phyloP scores from a whole-genome alignment of 2,329 filamentous ascomycete genomes.

The Cadophora luteo-olivacea region DNA sequence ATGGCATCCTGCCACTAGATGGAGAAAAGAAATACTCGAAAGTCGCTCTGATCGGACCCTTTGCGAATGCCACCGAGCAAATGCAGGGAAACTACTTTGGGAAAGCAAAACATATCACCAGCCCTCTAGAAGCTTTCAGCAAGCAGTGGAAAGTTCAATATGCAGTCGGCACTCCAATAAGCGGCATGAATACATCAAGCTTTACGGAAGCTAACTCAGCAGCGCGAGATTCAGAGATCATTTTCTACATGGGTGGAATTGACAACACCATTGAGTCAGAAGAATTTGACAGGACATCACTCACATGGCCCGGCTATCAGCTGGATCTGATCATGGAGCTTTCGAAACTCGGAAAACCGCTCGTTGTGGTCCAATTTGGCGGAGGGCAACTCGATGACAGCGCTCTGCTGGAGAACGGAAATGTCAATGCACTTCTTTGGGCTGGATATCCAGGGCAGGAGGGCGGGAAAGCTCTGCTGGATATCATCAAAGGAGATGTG shows the following conservation, averaged over 20 bases:
- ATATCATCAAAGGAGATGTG: constrained; percentile 57
- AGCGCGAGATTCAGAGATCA: constrained; percentile 51
- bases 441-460: constrained; percentile 65
- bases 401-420: constrained; percentile 53
- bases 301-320: constrained; percentile 60
- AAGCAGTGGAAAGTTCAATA: too few species aligned
- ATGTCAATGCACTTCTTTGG: constrained; percentile 61
- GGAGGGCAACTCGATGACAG: constrained; percentile 58
- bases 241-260: constrained; percentile 62
- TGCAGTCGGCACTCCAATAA: too few species aligned
- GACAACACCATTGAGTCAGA: constrained; percentile 60
- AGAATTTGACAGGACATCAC: constrained; percentile 53
- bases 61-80: constrained; percentile 36
- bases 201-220: too few species aligned
- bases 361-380: constrained; percentile 59
- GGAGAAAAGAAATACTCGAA: constrained; percentile 11
- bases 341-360: constrained; percentile 53
- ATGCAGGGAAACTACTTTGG: constrained; percentile 40
- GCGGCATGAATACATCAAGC: too few species aligned
- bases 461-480: constrained; percentile 60
- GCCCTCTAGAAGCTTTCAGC: constrained; percentile 41
- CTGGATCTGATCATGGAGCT: constrained; percentile 57
- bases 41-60: constrained; percentile 37
- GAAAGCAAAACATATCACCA: constrained; percentile 33
- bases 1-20: constrained; percentile 34